These are phyloP conservation scores for Umbelopsis ramanniana DNA, from an alignment of 192 early-diverging fungal genomes.

Conservation along the genomic window DNA sequence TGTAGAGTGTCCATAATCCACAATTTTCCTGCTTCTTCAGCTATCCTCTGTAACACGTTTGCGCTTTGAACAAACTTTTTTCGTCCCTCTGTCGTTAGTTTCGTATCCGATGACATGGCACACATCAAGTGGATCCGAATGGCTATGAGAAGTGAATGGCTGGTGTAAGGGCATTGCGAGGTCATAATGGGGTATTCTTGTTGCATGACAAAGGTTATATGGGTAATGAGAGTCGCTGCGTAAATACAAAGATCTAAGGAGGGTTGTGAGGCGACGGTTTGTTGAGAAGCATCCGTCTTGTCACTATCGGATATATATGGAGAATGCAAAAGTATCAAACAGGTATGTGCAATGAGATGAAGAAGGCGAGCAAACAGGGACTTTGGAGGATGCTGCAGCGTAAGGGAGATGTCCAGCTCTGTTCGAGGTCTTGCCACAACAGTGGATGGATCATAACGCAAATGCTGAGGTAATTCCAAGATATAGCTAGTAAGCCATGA, in stretches of 20 bases:
- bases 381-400: conserved; percentile 12
- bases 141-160: background rate
- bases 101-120: background rate
- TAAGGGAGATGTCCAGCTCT: conserved; percentile 3
- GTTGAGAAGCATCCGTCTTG: background rate
- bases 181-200: conserved; percentile 18
- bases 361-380: background rate
- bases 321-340: conserved; percentile 13
- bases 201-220: conserved; percentile 15
- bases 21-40: background rate
- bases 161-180: conserved; percentile 10
- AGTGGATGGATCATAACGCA: conserved; percentile 15
- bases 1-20: conserved; percentile 4
- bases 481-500: conserved; percentile 15
- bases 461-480: background rate
- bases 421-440: background rate
- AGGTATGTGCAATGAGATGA: conserved; percentile 4
- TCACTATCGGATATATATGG: conserved; percentile 17
- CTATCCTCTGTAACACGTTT: background rate
- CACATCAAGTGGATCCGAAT: conserved; percentile 14
- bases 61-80: conserved; percentile 7
- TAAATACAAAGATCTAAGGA: conserved; percentile 16
- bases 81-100: background rate
- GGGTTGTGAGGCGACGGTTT: conserved; percentile 12
- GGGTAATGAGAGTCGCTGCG: conserved; percentile 7